Conservation (phyloP, 2,329 filamentous ascomycete species). For the Graphilbum ipis-grandicollis region DNA sequence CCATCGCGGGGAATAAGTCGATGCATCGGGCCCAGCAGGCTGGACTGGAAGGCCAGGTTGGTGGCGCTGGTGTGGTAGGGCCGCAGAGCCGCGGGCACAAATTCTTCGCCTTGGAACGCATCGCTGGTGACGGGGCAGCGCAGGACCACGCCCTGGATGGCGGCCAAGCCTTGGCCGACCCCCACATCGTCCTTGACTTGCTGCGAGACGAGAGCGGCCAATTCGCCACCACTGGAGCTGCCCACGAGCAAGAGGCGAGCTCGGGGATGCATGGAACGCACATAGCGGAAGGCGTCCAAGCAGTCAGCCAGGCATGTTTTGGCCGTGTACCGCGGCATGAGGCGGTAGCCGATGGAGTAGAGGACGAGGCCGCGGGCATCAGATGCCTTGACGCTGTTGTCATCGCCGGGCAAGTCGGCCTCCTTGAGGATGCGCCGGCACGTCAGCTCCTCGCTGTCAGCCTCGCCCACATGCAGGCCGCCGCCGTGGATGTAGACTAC, state of each 20-base stretch:
- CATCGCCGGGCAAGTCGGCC: conserved; percentile 7
- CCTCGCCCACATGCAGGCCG: conserved; percentile 27
- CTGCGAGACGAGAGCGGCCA: conserved; percentile 26
- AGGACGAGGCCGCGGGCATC: conserved; percentile 12
- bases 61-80: conserved; percentile 21
- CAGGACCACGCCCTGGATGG: conserved; percentile 20
- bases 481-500: conserved; percentile 32
- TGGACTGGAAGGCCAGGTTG: conserved; percentile 19
- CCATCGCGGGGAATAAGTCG: conserved; percentile 21
- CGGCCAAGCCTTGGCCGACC: conserved; percentile 10
- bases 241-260: conserved; percentile 20
- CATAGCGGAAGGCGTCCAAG: conserved; percentile 17
- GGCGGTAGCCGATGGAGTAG: conserved; percentile 28
- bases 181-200: neutral
- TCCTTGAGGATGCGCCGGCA: conserved; percentile 23
- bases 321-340: conserved; percentile 22
- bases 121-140: conserved; percentile 30
- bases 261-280: conserved; percentile 8
- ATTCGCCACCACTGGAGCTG: conserved; percentile 29
- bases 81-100: conserved; percentile 19
- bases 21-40: conserved; percentile 15
- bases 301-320: conserved; percentile 23
- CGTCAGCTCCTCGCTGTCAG: conserved; percentile 30
- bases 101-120: conserved; percentile 17
- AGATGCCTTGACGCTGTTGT: too few species aligned